phyloP scores from a whole-genome alignment of 2,329 filamentous ascomycete species.

The Aspergillus eucalypticola region DNA sequence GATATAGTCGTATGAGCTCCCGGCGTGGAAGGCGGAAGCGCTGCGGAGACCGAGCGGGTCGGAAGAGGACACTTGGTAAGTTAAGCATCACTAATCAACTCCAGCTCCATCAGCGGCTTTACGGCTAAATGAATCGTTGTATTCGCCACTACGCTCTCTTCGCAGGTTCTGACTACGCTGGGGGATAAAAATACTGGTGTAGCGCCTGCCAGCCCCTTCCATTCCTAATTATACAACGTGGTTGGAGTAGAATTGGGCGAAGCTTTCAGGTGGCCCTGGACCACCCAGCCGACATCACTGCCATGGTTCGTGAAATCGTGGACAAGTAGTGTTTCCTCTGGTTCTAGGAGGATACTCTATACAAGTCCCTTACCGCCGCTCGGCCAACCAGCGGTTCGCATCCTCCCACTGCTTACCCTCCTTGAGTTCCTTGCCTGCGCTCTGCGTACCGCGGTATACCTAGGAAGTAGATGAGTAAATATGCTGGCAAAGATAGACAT shows the following conservation, averaged over 20 bases:
- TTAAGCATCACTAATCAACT: not conserved
- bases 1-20: conserved; percentile 3
- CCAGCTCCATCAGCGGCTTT: not conserved
- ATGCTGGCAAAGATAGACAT: not conserved
- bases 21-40: conserved; percentile 9
- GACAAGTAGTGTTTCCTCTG: not conserved
- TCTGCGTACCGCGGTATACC: conserved; percentile 61
- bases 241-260: not conserved
- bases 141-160: not conserved
- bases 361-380: conserved; percentile 32
- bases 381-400: conserved; percentile 60
- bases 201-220: conserved; percentile 2
- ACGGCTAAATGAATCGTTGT: not conserved
- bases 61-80: conserved; percentile 39
- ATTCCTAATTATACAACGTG: conserved; percentile 15
- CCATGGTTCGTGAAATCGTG: conserved; percentile 3
- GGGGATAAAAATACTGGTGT: not conserved
- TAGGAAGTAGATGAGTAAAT: conserved; percentile 26
- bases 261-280: not conserved
- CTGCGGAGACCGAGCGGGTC: conserved; percentile 15
- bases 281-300: not conserved
- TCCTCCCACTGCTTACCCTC: conserved; percentile 59
- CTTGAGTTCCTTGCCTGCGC: conserved; percentile 53
- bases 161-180: not conserved
- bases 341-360: not conserved